These are phyloP conservation scores for Neocallimastix lanati DNA, from an alignment of 192 early-diverging fungal genomes.

Conservation along the genomic window DNA sequence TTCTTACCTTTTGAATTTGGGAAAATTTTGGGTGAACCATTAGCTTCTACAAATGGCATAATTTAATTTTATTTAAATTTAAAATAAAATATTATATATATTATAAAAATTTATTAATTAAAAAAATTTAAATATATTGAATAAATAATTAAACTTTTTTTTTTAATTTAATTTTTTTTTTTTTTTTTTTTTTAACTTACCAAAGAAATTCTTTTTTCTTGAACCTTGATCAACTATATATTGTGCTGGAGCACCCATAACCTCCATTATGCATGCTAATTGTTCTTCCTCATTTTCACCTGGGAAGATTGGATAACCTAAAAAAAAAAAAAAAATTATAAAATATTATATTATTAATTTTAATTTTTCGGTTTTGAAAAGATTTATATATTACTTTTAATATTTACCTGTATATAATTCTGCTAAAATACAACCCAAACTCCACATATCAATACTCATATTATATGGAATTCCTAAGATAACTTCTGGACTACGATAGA, in stretches of 20 bases:
- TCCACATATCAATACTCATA: slow-evolving; percentile 94
- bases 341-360: no score
- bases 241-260: slow-evolving; percentile 61
- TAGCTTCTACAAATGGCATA: no score
- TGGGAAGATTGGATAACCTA: slow-evolving; percentile 84
- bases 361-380: no score
- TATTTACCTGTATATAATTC: slow-evolving; percentile 58
- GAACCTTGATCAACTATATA: slow-evolving; percentile 60
- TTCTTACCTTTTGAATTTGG: slow-evolving; percentile 79
- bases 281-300: slow-evolving; percentile 97
- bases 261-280: slow-evolving; percentile 85
- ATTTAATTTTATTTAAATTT: no score
- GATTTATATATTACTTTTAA: slow-evolving; percentile 10
- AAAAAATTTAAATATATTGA: no score
- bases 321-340: no score
- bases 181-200: no score
- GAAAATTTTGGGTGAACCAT: slow-evolving; percentile 34
- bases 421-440: slow-evolving; percentile 82
- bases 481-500: slow-evolving; percentile 94
- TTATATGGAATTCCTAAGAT: slow-evolving; percentile 68
- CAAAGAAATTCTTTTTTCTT: slow-evolving; percentile 75
- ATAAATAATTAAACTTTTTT: no score
- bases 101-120: no score
- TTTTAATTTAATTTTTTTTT: no score
- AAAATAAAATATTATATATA: no score